Evolutionary conservation across 169 alveolate genomes (phyloP).

Genomic region (Plasmodium falciparum): DNA sequence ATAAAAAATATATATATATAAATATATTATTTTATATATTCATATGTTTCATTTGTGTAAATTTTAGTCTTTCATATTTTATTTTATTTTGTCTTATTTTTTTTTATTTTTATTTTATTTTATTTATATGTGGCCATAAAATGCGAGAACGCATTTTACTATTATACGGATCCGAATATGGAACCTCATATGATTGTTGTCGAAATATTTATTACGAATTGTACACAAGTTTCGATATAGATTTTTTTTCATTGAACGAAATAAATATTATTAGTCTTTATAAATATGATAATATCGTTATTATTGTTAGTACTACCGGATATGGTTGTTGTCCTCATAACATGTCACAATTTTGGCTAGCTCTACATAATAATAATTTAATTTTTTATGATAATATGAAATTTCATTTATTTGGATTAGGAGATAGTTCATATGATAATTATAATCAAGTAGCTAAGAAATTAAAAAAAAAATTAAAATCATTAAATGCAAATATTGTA

Average conservation of each 20-base stretch:
- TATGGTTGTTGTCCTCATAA: conserved; percentile 54
- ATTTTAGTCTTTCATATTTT: too few species aligned
- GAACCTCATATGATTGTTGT: conserved; percentile 68
- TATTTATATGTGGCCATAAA: neutral
- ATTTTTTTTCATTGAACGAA: conserved; percentile 33
- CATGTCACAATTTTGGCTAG: conserved; percentile 48
- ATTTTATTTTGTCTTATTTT: neutral
- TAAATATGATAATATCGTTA: conserved; percentile 49
- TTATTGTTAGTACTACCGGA: conserved; percentile 75
- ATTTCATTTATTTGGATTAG: conserved; percentile 71
- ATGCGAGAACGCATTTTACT: conserved; percentile 11
- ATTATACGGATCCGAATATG: conserved; percentile 55
- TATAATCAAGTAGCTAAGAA: conserved; percentile 63
- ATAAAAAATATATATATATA: conserved; percentile 6
- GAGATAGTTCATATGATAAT: conserved; percentile 73
- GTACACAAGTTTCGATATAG: conserved; percentile 29
- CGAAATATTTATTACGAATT: conserved; percentile 53
- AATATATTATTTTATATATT: neutral
- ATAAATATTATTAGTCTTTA: conserved; percentile 26
- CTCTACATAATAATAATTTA: conserved; percentile 12
- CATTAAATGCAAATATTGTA: conserved; percentile 37
- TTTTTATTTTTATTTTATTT: too few species aligned
- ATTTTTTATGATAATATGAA: conserved; percentile 34
- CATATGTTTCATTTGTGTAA: neutral
- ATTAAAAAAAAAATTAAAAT: conserved; percentile 52